Evolutionary conservation across 2,329 filamentous ascomycete species (phyloP).

Genomic region (Colletotrichum nymphaeae): DNA sequence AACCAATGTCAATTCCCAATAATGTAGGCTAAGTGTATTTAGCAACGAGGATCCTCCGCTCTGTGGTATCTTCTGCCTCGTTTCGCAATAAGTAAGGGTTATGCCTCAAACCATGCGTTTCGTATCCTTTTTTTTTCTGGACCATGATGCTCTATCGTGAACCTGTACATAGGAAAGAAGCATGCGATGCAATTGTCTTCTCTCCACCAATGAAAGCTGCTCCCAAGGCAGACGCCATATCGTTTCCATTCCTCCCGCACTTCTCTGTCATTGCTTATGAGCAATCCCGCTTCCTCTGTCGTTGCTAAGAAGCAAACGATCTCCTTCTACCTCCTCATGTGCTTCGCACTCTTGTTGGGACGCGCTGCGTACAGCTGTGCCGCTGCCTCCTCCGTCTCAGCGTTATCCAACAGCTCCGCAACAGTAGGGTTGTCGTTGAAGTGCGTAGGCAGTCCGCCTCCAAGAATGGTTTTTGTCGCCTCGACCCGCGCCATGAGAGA

Average conservation of each 20-base stretch:
- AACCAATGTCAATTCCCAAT: not conserved
- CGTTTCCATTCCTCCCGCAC: not conserved
- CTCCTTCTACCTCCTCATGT: constrained; percentile 2
- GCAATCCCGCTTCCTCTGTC: too few species aligned
- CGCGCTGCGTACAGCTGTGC: constrained; percentile 29
- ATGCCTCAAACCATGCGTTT: constrained; percentile 2
- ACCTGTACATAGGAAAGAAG: not conserved
- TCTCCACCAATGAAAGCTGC: not conserved
- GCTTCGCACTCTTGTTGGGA: constrained; percentile 25
- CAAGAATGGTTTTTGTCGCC: constrained; percentile 60
- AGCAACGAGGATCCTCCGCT: constrained; percentile 5
- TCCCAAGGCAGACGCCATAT: not conserved
- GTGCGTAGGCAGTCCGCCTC: constrained; percentile 55
- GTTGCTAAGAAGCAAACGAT: not conserved
- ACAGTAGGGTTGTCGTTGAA: constrained; percentile 53
- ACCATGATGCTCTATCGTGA: not conserved
- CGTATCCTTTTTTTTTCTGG: not conserved
- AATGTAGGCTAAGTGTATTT: not conserved
- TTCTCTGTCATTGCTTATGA: not conserved
- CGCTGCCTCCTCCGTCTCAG: constrained; percentile 43
- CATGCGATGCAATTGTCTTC: not conserved
- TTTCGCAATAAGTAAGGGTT: constrained; percentile 1
- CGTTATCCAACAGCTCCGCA: constrained; percentile 47
- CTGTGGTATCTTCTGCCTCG: constrained; percentile 27
- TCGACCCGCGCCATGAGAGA: constrained; percentile 60